Evolutionary conservation across 2,329 filamentous ascomycete genomes (phyloP).

Genomic region (Truncatella angustata): DNA sequence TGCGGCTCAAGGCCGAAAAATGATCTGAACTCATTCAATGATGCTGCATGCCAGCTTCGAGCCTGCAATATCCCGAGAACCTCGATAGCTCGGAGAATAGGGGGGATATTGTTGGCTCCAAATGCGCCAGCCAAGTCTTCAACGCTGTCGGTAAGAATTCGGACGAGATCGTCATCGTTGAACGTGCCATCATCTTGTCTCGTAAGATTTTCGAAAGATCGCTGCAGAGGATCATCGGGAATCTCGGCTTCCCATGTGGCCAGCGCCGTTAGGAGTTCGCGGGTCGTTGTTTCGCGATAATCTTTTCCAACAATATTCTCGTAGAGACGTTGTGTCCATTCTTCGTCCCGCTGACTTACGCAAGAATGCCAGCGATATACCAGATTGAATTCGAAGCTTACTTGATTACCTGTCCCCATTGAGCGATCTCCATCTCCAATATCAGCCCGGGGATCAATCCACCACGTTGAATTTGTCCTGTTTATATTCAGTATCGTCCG

Average conservation of each 20-base stretch:
- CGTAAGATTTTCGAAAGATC: too few species aligned
- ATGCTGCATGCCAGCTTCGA: constrained; percentile 59
- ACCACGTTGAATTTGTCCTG: constrained; percentile 57
- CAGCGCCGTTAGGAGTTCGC: too few species aligned
- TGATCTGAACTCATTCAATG: constrained; percentile 63
- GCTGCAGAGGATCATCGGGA: too few species aligned
- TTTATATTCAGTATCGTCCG: constrained; percentile 61
- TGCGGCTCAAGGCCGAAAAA: constrained; percentile 61
- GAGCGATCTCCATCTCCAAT: constrained; percentile 44
- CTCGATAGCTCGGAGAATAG: constrained; percentile 58
- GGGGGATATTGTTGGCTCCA: constrained; percentile 58
- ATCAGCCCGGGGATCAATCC: constrained; percentile 61
- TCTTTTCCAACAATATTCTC: constrained; percentile 41
- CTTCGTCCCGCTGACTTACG: constrained; percentile 58
- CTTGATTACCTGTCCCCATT: constrained; percentile 63
- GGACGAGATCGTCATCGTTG: constrained; percentile 50
- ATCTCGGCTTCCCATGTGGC: too few species aligned
- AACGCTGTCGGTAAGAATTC: constrained; percentile 57
- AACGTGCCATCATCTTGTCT: too few species aligned
- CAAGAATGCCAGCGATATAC: constrained; percentile 65
- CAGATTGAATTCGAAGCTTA: constrained; percentile 67
- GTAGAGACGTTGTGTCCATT: constrained; percentile 59
- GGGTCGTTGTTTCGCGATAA: too few species aligned
- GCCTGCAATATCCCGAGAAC: constrained; percentile 61
- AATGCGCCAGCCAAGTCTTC: constrained; percentile 60